A percentile compares a stretch with the other conserved stretches of the same genome.
These are phyloP conservation scores for Circinella minor DNA, from an alignment of 371 early-diverging fungal genomes.

Conservation along the genomic window DNA sequence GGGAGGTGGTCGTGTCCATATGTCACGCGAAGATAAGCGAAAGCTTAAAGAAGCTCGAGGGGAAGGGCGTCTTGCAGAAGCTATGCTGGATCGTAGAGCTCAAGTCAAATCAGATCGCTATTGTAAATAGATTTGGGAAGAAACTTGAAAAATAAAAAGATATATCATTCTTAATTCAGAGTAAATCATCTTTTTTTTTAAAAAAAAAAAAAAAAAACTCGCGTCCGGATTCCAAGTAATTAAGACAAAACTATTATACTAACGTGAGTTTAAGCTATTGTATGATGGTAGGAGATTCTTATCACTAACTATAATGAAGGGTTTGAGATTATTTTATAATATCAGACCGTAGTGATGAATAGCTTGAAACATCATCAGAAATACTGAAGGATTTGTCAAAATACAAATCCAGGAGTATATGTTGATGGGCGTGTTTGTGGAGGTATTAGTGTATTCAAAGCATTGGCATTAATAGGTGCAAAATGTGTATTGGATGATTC, in stretches of 20 bases:
- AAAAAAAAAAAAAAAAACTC: too few species aligned
- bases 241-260: too few species aligned
- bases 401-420: too few species aligned
- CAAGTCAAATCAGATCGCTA: slow-evolving; percentile 87
- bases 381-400: slow-evolving; percentile 65
- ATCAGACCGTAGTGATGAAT: background rate
- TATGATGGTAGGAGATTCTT: too few species aligned
- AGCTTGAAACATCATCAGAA: slow-evolving; percentile 63
- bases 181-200: background rate
- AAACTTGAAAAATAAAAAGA: background rate
- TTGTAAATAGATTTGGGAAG: slow-evolving; percentile 64
- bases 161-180: background rate
- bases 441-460: slow-evolving; percentile 73
- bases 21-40: slow-evolving; percentile 49
- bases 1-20: slow-evolving; percentile 64
- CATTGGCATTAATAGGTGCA: slow-evolving; percentile 71
- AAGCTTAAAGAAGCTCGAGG: slow-evolving; percentile 69
- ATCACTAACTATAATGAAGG: too few species aligned
- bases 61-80: slow-evolving; percentile 78
- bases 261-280: too few species aligned
- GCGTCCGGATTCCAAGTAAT: too few species aligned
- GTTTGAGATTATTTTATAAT: too few species aligned
- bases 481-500: slow-evolving; percentile 77
- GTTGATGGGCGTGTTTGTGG: slow-evolving; percentile 77
- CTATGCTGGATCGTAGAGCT: slow-evolving; percentile 78